Evolutionary conservation across 1,284 basidiomycete species (phyloP).

Genomic region (Trichosporon asahii): DNA sequence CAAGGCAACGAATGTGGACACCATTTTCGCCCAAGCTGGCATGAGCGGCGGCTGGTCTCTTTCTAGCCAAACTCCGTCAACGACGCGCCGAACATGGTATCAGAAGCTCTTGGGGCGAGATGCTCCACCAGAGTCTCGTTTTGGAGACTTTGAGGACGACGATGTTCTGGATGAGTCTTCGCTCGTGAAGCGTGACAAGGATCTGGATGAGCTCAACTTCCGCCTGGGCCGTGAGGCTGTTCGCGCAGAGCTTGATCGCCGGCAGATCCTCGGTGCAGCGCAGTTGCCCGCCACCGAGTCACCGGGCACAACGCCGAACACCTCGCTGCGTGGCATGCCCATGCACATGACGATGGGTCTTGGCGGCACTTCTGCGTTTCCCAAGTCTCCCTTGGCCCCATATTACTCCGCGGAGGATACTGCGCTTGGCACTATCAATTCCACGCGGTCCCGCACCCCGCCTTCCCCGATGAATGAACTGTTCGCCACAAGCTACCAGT

Average conservation of each 20-base stretch:
- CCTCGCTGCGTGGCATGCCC: constrained; percentile 8
- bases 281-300: constrained; percentile 12
- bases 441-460: constrained; percentile 12
- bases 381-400: constrained; percentile 26
- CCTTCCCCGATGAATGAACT: constrained; percentile 16
- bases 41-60: constrained; percentile 40
- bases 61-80: neutral
- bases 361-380: constrained; percentile 9
- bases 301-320: neutral
- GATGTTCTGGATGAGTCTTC: constrained; percentile 17
- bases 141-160: neutral
- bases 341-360: neutral
- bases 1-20: constrained; percentile 25
- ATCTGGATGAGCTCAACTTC: constrained; percentile 44
- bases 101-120: neutral
- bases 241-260: constrained; percentile 36
- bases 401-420: constrained; percentile 21
- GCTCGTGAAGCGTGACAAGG: constrained; percentile 36
- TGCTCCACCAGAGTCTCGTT: neutral
- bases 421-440: neutral
- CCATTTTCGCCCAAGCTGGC: constrained; percentile 34
- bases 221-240: constrained; percentile 40
- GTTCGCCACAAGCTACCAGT: constrained; percentile 36
- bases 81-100: neutral
- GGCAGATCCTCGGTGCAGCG: neutral